Conservation (phyloP, 2,329 filamentous ascomycete genomes). For the Aspergillus versicolor region DNA sequence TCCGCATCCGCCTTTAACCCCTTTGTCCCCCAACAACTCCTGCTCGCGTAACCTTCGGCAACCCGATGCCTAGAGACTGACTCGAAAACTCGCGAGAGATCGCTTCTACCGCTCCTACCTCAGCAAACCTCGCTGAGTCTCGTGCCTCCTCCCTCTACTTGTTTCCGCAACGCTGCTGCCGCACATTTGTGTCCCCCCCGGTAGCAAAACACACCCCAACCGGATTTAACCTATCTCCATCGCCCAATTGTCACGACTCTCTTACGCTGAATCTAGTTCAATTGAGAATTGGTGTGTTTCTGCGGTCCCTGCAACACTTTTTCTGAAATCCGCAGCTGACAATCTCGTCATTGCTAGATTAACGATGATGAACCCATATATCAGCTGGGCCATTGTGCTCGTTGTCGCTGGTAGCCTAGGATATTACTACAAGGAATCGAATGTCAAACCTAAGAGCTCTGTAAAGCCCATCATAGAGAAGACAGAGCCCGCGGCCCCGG, state of each 20-base stretch:
- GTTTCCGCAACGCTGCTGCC: neutral
- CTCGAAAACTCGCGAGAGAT: slow-evolving; percentile 14
- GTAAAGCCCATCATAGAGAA: slow-evolving; percentile 35
- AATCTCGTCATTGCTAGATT: slow-evolving; percentile 1
- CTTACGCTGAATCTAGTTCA: slow-evolving; percentile 9
- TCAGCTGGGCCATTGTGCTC: slow-evolving; percentile 46
- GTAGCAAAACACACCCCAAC: neutral
- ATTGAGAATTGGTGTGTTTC: slow-evolving; percentile 8
- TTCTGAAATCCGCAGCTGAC: neutral
- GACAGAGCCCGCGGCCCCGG: slow-evolving; percentile 28
- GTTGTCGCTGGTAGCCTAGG: slow-evolving; percentile 41
- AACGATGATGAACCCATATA: slow-evolving; percentile 44
- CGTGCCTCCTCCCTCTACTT: neutral
- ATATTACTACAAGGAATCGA: slow-evolving; percentile 42
- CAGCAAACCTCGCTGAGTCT: neutral
- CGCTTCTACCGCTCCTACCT: slow-evolving; percentile 8
- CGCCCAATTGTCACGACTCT: slow-evolving; percentile 10
- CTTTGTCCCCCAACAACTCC: slow-evolving; percentile 15
- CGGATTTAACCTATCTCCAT: slow-evolving; percentile 1
- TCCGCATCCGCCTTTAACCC: slow-evolving; percentile 6
- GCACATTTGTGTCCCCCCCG: neutral
- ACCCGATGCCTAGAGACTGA: slow-evolving; percentile 15
- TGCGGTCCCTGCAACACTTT: neutral
- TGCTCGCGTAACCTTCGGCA: slow-evolving; percentile 8
- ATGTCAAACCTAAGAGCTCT: slow-evolving; percentile 31